Percentiles rank a stretch among this genome's conserved stretches.
Evolutionary conservation across 306 rosid genomes (phyloP).

Genomic region (Vigna trinervia): DNA sequence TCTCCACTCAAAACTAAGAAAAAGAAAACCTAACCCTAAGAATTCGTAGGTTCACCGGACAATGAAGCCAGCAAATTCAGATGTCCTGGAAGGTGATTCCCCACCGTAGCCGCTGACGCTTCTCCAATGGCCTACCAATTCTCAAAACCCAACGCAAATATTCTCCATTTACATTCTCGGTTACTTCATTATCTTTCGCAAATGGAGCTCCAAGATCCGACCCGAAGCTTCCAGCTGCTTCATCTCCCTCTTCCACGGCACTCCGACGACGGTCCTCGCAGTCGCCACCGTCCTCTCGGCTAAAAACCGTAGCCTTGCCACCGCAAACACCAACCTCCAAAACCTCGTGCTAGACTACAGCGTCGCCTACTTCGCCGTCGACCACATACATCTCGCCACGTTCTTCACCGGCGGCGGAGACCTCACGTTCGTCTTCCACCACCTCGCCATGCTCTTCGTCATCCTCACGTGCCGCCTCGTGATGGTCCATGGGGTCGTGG

Average conservation of each 20-base stretch:
- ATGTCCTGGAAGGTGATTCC: too few relatives aligned
- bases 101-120: too few relatives aligned
- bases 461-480: constrained; percentile 71
- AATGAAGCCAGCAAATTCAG: too few relatives aligned
- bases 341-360: constrained; percentile 73
- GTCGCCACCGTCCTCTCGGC: constrained; percentile 52
- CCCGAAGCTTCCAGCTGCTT: constrained; percentile 76
- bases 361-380: constrained; percentile 69
- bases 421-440: constrained; percentile 67
- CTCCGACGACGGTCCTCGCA: constrained; percentile 65
- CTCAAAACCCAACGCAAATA: too few relatives aligned
- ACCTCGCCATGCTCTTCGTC: constrained; percentile 75
- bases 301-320: constrained; percentile 51
- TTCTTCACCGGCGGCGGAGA: constrained; percentile 56
- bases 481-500: constrained; percentile 59
- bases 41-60: too few relatives aligned
- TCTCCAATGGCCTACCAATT: too few relatives aligned
- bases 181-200: constrained; percentile 60
- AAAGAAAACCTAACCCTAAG: too few relatives aligned
- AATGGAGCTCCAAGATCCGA: constrained; percentile 76
- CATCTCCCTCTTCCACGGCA: constrained; percentile 72
- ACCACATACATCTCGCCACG: constrained; percentile 60
- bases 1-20: too few relatives aligned
- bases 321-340: constrained; percentile 55
- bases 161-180: constrained; percentile 53